These are phyloP conservation scores for Penicillium steckii DNA, from an alignment of 495 filamentous ascomycete genomes.

Conservation along the genomic window DNA sequence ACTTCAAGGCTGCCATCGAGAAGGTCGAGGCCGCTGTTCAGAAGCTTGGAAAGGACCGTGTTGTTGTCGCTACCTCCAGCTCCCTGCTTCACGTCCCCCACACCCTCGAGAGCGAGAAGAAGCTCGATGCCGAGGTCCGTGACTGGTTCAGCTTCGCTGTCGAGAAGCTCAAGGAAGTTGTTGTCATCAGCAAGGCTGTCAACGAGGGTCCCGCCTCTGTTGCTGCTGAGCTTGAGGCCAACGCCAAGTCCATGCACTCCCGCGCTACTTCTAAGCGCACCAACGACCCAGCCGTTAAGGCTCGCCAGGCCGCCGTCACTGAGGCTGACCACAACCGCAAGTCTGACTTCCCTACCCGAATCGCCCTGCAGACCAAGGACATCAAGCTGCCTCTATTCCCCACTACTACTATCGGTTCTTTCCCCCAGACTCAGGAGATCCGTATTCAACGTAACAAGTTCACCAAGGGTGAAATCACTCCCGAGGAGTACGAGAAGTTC, in stretches of 20 bases:
- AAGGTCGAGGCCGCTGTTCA: constrained; percentile 83
- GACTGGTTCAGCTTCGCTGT: constrained; percentile 99
- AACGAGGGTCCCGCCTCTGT: constrained; percentile 86
- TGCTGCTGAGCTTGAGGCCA: constrained; percentile 82
- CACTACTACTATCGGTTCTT: constrained; percentile 97
- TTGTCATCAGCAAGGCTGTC: constrained; percentile 93
- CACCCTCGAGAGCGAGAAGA: constrained; percentile 97
- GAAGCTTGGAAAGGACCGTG: constrained; percentile 91
- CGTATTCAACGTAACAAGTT: constrained; percentile 94
- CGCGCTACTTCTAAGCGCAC: constrained; percentile 89
- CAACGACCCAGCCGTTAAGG: constrained; percentile 95
- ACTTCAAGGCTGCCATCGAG: constrained; percentile 88
- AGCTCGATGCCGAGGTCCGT: constrained; percentile 82
- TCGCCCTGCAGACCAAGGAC: constrained; percentile 78
- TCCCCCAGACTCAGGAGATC: constrained; percentile 99
- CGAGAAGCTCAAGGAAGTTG: constrained; percentile 90
- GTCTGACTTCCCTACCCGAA: constrained; percentile 78
- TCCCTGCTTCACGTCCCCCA: constrained; percentile 97
- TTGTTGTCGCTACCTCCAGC: constrained; percentile 93
- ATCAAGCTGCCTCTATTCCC: constrained; percentile 95
- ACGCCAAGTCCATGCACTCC: constrained; percentile 84
- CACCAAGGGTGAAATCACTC: constrained; percentile 94
- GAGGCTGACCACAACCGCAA: constrained; percentile 85
- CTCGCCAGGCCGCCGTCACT: constrained; percentile 84
- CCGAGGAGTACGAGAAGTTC: constrained; percentile 92